phyloP scores from a whole-genome alignment of 331 rosid genomes.

The Erythrophleum ivorense region DNA sequence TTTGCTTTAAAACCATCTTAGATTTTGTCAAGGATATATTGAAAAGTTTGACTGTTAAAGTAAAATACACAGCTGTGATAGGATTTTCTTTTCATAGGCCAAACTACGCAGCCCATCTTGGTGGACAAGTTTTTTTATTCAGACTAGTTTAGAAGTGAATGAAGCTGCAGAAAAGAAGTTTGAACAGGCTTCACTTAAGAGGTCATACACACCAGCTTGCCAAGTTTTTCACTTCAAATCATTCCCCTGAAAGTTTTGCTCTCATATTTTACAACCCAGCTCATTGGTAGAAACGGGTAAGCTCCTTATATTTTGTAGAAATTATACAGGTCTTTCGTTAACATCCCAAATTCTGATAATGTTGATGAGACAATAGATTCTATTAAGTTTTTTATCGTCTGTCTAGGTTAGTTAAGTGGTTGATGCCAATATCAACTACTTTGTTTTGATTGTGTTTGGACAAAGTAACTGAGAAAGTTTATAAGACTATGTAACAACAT shows the following conservation, averaged over 20 bases:
- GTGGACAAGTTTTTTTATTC: conserved; percentile 86
- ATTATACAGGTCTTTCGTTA: conserved; percentile 17
- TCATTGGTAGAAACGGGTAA: conserved; percentile 34
- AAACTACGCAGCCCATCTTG: conserved; percentile 92
- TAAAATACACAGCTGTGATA: not conserved
- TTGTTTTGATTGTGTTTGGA: conserved; percentile 7
- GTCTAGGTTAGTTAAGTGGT: conserved; percentile 5
- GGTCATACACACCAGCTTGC: conserved; percentile 73
- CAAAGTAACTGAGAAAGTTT: not conserved
- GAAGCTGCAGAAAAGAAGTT: conserved; percentile 83
- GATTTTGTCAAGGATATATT: not conserved
- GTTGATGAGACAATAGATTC: conserved; percentile 31
- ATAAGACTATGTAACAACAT: not conserved
- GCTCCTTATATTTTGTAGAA: conserved; percentile 44
- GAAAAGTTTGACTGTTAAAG: not conserved
- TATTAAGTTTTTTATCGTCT: conserved; percentile 34
- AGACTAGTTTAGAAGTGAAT: conserved; percentile 80
- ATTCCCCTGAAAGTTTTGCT: conserved; percentile 47
- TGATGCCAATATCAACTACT: conserved; percentile 45
- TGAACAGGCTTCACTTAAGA: conserved; percentile 81
- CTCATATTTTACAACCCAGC: conserved; percentile 30
- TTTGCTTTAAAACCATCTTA: not conserved
- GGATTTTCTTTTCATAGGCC: conserved; percentile 61
- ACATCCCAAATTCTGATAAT: not conserved
- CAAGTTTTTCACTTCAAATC: conserved; percentile 94